Evolutionary conservation across 2,329 filamentous ascomycete species (phyloP).

Genomic region (Sporothrix mexicana): DNA sequence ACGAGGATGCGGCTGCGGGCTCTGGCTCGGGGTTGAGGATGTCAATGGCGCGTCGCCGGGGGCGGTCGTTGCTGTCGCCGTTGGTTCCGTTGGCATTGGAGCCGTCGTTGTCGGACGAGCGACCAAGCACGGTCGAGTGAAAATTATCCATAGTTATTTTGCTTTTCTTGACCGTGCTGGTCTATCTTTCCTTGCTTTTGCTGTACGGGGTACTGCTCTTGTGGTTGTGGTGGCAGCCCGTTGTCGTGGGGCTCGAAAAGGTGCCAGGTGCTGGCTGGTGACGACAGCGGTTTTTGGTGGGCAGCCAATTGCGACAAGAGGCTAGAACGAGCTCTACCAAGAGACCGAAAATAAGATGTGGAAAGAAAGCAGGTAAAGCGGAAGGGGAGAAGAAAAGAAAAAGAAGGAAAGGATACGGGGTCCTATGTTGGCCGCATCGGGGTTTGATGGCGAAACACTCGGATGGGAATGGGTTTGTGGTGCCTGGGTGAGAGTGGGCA

Average conservation of each 20-base stretch:
- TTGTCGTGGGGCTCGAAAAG: background rate
- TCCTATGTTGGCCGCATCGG: constrained; percentile 18
- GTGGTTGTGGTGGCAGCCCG: background rate
- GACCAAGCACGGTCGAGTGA: constrained; percentile 58
- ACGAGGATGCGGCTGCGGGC: constrained; percentile 1
- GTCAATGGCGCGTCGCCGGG: constrained; percentile 55
- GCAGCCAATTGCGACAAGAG: constrained; percentile 27
- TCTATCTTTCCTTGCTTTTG: background rate
- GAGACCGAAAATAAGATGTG: background rate
- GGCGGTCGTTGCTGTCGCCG: constrained; percentile 47
- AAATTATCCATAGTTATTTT: constrained; percentile 53
- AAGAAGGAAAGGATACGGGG: background rate
- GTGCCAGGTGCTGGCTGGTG: background rate
- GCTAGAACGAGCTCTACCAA: background rate
- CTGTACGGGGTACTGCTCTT: background rate
- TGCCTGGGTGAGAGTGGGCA: constrained; percentile 3
- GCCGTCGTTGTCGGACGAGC: constrained; percentile 49
- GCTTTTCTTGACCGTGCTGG: background rate
- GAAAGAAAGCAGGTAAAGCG: background rate
- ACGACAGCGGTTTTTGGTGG: constrained; percentile 9
- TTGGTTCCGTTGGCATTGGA: constrained; percentile 45
- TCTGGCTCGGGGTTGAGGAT: constrained; percentile 43
- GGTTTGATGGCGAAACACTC: constrained; percentile 4
- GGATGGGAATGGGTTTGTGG: background rate
- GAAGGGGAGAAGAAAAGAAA: background rate